phyloP scores from a whole-genome alignment of 148 eudicot genomes.

The Selenicereus undatus region DNA sequence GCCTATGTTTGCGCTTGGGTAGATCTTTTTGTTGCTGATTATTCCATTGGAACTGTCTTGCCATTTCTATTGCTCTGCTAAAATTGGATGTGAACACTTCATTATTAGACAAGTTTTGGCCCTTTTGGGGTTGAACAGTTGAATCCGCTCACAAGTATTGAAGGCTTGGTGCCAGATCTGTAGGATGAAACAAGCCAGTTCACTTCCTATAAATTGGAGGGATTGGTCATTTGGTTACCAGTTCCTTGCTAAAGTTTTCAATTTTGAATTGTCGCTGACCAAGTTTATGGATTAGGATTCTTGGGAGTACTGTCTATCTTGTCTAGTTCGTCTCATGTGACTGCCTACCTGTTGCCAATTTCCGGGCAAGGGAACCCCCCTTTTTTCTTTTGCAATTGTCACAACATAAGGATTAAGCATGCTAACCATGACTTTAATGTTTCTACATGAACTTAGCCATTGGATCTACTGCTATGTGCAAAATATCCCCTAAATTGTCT shows the following conservation, averaged over 20 bases:
- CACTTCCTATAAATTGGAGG: background rate
- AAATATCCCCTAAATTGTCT: background rate
- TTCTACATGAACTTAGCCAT: background rate
- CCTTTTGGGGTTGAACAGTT: background rate
- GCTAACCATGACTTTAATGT: background rate
- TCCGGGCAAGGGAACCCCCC: background rate
- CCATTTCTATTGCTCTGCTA: background rate
- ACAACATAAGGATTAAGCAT: background rate
- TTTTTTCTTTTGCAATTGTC: background rate
- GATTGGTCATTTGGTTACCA: background rate
- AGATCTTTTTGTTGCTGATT: background rate
- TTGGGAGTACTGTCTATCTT: background rate
- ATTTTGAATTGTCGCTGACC: background rate
- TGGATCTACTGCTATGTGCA: background rate
- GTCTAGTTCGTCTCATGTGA: background rate
- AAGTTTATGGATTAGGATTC: background rate
- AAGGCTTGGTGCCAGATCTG: background rate
- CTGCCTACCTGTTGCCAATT: background rate
- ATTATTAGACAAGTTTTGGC: background rate
- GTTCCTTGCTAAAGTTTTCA: background rate
- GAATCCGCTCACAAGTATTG: background rate
- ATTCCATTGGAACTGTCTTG: background rate
- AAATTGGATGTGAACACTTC: background rate
- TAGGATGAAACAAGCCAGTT: background rate
- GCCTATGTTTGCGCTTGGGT: background rate